Percentiles rank a stretch among this genome's conserved stretches.
Evolutionary conservation across 2,329 filamentous ascomycete genomes (phyloP).

Genomic region (Pezicula neosporulosa): DNA sequence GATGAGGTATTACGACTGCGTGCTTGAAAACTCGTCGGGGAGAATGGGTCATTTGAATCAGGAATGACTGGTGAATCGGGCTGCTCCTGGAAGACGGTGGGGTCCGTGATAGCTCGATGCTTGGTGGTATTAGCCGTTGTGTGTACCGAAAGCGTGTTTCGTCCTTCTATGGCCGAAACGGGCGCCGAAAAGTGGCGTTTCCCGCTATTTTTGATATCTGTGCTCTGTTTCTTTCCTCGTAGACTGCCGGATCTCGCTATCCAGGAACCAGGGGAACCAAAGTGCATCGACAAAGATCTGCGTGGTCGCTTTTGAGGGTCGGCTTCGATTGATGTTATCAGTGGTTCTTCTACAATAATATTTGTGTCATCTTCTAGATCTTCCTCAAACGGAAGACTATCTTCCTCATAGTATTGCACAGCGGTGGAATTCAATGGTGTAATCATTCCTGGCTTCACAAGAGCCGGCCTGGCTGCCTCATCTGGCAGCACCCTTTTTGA

Average conservation of each 20-base stretch:
- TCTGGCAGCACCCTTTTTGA: constrained; percentile 25
- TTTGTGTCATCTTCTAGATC: constrained; percentile 14
- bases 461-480: constrained; percentile 21
- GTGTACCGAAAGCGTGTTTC: constrained; percentile 21
- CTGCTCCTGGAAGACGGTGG: constrained; percentile 17
- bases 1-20: constrained; percentile 44
- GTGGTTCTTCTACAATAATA: constrained; percentile 8
- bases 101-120: constrained; percentile 18
- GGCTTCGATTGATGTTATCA: constrained; percentile 20
- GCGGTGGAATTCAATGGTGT: constrained; percentile 7
- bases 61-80: constrained; percentile 10
- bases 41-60: constrained; percentile 21
- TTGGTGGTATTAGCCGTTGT: constrained; percentile 10
- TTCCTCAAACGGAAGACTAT: constrained; percentile 19
- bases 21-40: constrained; percentile 13
- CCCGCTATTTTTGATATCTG: constrained; percentile 37
- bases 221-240: constrained; percentile 49
- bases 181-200: constrained; percentile 54
- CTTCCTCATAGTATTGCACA: constrained; percentile 18
- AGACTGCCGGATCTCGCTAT: constrained; percentile 54
- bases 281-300: constrained; percentile 57
- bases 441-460: constrained; percentile 27
- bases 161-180: constrained; percentile 27
- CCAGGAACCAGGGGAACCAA: constrained; percentile 54
- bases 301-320: constrained; percentile 42